A percentile compares a stretch with the other conserved stretches of the same genome.
These are phyloP conservation scores for Exophiala sideris DNA, from an alignment of 2,329 filamentous ascomycete genomes.

Conservation along the genomic window DNA sequence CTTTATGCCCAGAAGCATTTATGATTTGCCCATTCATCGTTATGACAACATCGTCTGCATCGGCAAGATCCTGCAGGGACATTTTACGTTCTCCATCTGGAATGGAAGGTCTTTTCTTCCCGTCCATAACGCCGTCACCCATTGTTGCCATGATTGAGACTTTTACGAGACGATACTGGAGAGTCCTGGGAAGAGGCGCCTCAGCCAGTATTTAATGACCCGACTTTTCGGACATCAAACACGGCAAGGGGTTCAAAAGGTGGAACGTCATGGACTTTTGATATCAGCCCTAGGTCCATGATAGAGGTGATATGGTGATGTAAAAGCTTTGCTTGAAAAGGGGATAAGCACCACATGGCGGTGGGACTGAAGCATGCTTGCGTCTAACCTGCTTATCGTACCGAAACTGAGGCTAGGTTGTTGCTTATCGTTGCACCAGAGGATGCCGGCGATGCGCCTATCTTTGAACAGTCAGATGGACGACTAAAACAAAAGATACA, in stretches of 20 bases:
- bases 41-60: background rate
- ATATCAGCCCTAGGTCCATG: no score
- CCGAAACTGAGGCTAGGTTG: background rate
- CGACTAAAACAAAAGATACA: background rate
- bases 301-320: no score
- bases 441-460: background rate
- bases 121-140: background rate
- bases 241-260: no score
- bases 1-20: constrained; percentile 62
- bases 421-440: background rate
- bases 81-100: background rate
- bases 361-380: no score
- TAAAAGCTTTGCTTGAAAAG: no score
- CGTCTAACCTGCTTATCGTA: background rate
- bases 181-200: no score
- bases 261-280: no score
- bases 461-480: background rate
- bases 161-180: background rate
- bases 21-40: constrained; percentile 30
- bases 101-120: background rate
- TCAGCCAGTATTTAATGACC: no score
- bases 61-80: background rate
- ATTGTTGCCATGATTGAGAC: background rate
- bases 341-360: no score
- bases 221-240: no score